Evolutionary conservation across 2,329 filamentous ascomycete genomes (phyloP).

Genomic region (Myriosclerotinia curreyana): DNA sequence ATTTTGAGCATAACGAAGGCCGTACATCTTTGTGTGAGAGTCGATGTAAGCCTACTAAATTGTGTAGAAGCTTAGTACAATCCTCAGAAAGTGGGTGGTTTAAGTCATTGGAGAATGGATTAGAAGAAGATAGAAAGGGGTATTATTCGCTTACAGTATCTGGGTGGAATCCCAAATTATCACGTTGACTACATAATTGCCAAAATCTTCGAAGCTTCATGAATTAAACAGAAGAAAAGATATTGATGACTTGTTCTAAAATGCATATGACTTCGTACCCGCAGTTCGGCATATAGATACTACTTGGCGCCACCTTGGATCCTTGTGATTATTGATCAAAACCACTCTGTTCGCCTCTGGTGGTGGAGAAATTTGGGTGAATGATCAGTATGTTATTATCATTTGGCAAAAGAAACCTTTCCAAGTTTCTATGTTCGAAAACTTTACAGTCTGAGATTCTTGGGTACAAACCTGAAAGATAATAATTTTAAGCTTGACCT

Average conservation of each 20-base stretch:
- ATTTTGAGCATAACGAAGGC: background rate
- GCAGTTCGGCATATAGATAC: background rate
- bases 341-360: background rate
- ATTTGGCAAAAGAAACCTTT: too few species aligned
- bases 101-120: background rate
- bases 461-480: too few species aligned
- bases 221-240: background rate
- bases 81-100: background rate
- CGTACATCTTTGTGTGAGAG: background rate
- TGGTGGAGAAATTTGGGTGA: conserved; percentile 6
- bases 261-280: background rate
- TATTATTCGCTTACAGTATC: conserved; percentile 12
- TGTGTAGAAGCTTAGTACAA: background rate
- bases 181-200: background rate
- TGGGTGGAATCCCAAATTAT: background rate
- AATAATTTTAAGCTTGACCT: too few species aligned
- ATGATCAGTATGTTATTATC: too few species aligned
- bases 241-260: background rate
- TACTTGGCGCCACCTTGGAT: background rate
- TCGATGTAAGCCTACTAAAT: background rate
- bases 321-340: conserved; percentile 11
- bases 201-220: background rate
- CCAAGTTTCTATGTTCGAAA: too few species aligned
- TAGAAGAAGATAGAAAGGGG: conserved; percentile 1
- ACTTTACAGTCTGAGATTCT: too few species aligned